These are phyloP conservation scores for Microcyclosporella mali DNA, from an alignment of 2,329 filamentous ascomycete species.

Conservation along the genomic window DNA sequence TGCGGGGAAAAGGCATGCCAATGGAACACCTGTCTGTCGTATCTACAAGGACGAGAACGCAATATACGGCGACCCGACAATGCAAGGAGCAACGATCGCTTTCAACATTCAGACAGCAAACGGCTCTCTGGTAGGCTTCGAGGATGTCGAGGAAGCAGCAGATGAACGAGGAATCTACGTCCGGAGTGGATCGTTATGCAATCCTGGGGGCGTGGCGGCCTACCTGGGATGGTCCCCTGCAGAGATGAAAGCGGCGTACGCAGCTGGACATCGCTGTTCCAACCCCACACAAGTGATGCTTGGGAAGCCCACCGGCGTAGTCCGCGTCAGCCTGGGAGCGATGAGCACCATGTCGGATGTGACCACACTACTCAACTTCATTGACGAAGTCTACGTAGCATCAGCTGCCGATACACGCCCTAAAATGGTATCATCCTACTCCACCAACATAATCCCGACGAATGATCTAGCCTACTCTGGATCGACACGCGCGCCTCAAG, in stretches of 20 bases:
- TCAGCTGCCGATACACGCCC: constrained; percentile 6
- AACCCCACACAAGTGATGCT: constrained; percentile 50
- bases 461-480: constrained; percentile 6
- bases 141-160: constrained; percentile 54
- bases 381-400: constrained; percentile 28
- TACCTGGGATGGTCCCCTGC: constrained; percentile 47
- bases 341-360: constrained; percentile 55
- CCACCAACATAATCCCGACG: constrained; percentile 3
- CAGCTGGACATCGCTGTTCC: constrained; percentile 53
- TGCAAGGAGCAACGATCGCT: constrained; percentile 57
- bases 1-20: constrained; percentile 45
- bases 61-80: constrained; percentile 46
- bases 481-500: neutral
- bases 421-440: neutral
- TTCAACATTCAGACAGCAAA: constrained; percentile 55
- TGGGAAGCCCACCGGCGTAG: constrained; percentile 54
- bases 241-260: constrained; percentile 51
- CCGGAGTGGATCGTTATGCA: constrained; percentile 53
- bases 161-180: constrained; percentile 53
- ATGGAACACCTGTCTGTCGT: constrained; percentile 47
- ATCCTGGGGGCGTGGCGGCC: constrained; percentile 46
- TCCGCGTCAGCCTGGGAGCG: constrained; percentile 55
- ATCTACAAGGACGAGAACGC: constrained; percentile 51
- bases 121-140: constrained; percentile 51
- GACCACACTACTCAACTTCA: constrained; percentile 52